Evolutionary conservation across 345 rosid genomes (phyloP), one percentile per base, ranked within the genome.

Genomic region (Raphanus sativus): DNA sequence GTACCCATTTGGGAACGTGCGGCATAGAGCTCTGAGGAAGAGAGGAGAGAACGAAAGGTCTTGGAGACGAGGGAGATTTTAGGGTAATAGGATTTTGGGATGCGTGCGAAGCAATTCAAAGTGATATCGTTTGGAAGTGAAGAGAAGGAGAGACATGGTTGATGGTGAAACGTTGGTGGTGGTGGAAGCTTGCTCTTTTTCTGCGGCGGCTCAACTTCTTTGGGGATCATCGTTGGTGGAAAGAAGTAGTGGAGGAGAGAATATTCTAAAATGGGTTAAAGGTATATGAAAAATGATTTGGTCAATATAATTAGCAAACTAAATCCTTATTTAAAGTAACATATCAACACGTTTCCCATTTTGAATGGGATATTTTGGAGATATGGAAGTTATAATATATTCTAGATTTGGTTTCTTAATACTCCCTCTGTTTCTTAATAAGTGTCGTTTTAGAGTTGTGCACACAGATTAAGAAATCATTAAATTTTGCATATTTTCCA

Each of bases 11-110:
- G 87, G 29, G 80, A 82, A 69, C 97, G 89, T 0, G 86, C 79
- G 66, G 87, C 34, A 84, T 82, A 86, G 76, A 87, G 80, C 52
- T 77, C 77, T 6, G 89, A 72, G 15, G 93, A 90, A n/a, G 83
- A 81, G 76, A 92, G 34, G 75, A 87, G 79, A 36, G 89, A 77
- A 12, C 64, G 87, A 73, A 92, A 80, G 34, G 89, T 48, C 42
- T 79, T 88, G 38, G 91, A 90, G 85, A 92, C 91, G 3, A 80
- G 75, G 21, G 83, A 83, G 67, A 90, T 93, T 24, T 45, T 36
- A 24, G 89, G 95, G 80, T 85, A 85, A 72, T 83, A 75, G 8
- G 76, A 79, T 25, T 86, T 77, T 6, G 93, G 90, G 65, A 86
- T 32, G 7, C 93, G 89, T 6, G 93, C 89, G 8, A 92, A 73